Percentiles rank a stretch among this genome's conserved stretches.
Conservation (phyloP, 2,329 filamentous ascomycete genomes). For the Aspergillus novoparasiticus region DNA sequence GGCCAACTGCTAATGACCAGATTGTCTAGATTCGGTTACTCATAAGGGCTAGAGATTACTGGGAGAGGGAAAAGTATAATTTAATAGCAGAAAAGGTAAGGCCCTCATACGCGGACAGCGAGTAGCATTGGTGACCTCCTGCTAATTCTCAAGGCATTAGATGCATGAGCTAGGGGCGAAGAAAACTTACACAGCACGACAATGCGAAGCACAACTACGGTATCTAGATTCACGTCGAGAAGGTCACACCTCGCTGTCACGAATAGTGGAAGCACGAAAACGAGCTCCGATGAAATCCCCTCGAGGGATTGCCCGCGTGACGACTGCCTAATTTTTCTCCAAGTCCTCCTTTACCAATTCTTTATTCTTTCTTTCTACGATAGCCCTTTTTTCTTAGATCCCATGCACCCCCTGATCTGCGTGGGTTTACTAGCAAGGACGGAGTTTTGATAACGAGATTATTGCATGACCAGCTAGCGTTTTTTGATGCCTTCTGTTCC, state of each 20-base stretch:
- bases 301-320: not conserved
- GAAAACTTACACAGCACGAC: conserved; percentile 36
- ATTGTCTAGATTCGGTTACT: conserved; percentile 37
- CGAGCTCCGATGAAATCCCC: conserved; percentile 13
- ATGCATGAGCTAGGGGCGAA: conserved; percentile 39
- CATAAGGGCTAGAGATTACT: conserved; percentile 38
- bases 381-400: conserved; percentile 4
- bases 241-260: conserved; percentile 20
- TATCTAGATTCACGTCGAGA: conserved; percentile 27
- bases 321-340: conserved; percentile 5
- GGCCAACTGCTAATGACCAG: conserved; percentile 15
- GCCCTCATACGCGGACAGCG: not conserved
- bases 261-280: conserved; percentile 26
- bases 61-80: conserved; percentile 42
- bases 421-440: not conserved
- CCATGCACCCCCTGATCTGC: not conserved
- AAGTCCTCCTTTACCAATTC: not conserved
- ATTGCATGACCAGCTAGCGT: not conserved
- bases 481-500: not conserved
- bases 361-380: conserved; percentile 5
- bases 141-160: conserved; percentile 13
- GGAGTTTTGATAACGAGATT: conserved; percentile 1
- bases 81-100: conserved; percentile 44
- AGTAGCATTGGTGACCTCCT: not conserved
- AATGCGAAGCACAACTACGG: conserved; percentile 39